phyloP scores from a whole-genome alignment of 345 rosid species.

The Cochlearia excelsa region DNA sequence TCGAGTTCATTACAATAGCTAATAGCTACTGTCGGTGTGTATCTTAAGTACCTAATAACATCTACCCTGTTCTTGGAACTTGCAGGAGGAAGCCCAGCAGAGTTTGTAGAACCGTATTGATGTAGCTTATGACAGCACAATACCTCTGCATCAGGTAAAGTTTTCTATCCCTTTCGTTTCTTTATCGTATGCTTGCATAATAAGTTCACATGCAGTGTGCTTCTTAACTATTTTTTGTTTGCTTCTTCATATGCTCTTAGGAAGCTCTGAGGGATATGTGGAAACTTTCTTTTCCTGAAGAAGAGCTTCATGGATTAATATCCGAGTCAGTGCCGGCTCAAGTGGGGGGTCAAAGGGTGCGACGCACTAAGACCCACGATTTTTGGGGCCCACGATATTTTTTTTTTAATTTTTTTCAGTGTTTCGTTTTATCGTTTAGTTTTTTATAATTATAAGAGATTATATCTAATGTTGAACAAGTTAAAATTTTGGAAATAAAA shows the following conservation, averaged over 20 bases:
- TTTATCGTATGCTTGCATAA: conserved; percentile 9
- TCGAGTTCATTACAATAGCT: background rate
- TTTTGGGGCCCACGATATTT: too few species aligned
- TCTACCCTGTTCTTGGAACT: conserved; percentile 8
- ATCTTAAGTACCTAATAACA: too few species aligned
- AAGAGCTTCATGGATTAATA: conserved; percentile 77
- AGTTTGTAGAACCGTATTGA: conserved; percentile 85
- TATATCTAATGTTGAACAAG: too few species aligned
- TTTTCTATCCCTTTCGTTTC: background rate
- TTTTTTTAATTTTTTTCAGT: too few species aligned
- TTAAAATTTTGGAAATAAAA: too few species aligned
- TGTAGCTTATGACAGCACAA: conserved; percentile 77
- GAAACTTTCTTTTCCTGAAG: conserved; percentile 89
- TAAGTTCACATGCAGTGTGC: background rate
- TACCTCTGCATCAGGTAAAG: conserved; percentile 76
- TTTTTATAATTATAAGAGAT: too few species aligned
- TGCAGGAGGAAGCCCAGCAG: conserved; percentile 89
- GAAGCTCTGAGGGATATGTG: conserved; percentile 84
- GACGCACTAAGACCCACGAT: too few species aligned
- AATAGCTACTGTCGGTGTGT: too few species aligned
- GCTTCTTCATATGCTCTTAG: conserved; percentile 38
- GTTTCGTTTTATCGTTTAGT: too few species aligned
- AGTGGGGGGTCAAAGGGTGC: too few species aligned
- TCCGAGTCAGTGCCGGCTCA: too few species aligned
- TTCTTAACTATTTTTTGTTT: background rate